These are phyloP conservation scores for Sergeia podlipaevii DNA, from an alignment of 208 protist species.

Conservation along the genomic window DNA sequence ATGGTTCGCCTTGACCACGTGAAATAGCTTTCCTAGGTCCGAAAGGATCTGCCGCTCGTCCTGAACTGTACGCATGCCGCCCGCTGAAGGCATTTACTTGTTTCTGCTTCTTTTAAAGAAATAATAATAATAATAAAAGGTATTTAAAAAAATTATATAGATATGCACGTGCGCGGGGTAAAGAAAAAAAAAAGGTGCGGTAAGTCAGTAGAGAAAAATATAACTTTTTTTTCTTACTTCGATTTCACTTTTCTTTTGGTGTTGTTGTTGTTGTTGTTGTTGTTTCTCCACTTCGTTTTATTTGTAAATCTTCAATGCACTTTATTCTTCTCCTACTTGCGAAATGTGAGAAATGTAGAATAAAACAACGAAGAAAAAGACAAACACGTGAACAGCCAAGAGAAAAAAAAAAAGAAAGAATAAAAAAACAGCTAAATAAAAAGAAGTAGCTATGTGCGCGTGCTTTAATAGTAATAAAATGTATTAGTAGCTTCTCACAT, in stretches of 20 bases:
- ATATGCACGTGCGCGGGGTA: neutral
- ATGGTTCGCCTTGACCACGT: slow-evolving; percentile 50
- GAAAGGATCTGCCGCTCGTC: slow-evolving; percentile 62
- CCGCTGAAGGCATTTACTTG: too few relatives aligned
- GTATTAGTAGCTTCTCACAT: too few relatives aligned
- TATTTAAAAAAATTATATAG: neutral
- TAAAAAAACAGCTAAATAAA: neutral
- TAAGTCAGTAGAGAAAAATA: neutral
- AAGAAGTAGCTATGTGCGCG: neutral
- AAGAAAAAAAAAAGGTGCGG: neutral
- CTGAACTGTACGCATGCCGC: slow-evolving; percentile 15
- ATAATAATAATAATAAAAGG: neutral
- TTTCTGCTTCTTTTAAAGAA: neutral
- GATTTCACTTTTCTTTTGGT: neutral
- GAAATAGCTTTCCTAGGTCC: slow-evolving; percentile 62
- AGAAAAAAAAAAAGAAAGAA: neutral
- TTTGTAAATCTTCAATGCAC: neutral
- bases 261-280: neutral
- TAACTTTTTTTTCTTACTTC: neutral
- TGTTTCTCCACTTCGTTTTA: neutral
- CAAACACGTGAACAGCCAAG: neutral
- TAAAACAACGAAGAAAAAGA: slow-evolving; percentile 13
- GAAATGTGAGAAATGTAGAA: neutral
- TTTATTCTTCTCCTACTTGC: slow-evolving; percentile 1
- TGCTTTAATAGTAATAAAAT: too few relatives aligned